Evolutionary conservation across 164 flowering plant genomes (phyloP), one percentile per base, ranked within the genome.

Genomic region (Tinospora cordifolia): DNA sequence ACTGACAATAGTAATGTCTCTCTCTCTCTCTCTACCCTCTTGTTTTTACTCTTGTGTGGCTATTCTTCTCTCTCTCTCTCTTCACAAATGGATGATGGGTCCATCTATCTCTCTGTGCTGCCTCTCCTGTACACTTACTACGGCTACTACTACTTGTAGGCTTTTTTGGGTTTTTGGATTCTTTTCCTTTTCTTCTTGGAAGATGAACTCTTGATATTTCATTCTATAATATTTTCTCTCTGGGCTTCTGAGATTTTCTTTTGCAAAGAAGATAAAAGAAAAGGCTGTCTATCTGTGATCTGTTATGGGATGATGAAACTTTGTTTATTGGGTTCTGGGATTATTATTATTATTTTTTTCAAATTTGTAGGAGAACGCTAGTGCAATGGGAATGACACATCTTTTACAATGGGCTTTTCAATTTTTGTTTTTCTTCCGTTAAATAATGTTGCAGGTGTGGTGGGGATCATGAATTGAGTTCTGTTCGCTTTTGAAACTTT

Each of bases 281-380:
- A 24, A 54, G 72, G 70, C 69, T 66, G 40, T 47, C 69, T 66
- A 34, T 47, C 73, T 54, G 80, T 80, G 83, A 72, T 75, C 74
- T 70, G 72, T 69, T 27, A 66, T 77, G 79, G 83, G 77, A 30
- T 14, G 73, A 67, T 72, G 69, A 77, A 59, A 73, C 67, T 79
- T 68, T 69, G 80, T 74, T 71, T 78, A 79, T 84, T 78, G 84
- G 84, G 59, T 71, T 82, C 77, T 83, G 87, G 77, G 64, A 66
- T 69, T 72, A 1, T 30, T 30, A 1, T 30, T n/a, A n/a, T n/a
- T n/a, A n/a, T n/a, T n/a, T n/a, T n/a, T n/a, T n/a, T n/a, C n/a
- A n/a, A n/a, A 30, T 30, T 79, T 59, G 58, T 62, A 19, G 57
- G 34, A 66, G 73, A 65, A 70, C 66, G 71, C 49, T 69, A 78